Conservation (phyloP, 805 yeast genomes). For the Wickerhamomyces rabaulensis region DNA sequence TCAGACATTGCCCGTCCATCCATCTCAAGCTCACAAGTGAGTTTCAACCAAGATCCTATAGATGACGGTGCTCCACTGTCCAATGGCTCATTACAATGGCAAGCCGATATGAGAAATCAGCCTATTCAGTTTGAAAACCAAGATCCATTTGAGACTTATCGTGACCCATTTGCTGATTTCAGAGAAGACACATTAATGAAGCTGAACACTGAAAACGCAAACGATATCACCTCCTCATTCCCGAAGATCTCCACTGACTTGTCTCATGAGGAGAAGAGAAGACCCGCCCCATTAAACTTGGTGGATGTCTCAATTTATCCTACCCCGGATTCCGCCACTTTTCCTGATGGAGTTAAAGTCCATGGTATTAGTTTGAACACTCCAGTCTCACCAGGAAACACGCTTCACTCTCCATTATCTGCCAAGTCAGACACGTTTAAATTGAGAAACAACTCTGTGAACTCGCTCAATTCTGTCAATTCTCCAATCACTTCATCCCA, state of each 20-base stretch:
- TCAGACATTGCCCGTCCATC: neutral
- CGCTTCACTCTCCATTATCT: neutral
- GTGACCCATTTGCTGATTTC: neutral
- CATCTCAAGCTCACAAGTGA: neutral
- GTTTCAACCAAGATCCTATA: neutral
- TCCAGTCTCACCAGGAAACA: neutral
- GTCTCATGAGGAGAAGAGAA: neutral
- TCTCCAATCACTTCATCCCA: neutral
- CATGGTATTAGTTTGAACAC: neutral
- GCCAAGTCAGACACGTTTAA: neutral
- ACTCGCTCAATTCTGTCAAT: neutral
- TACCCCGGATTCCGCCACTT: constrained; percentile 11
- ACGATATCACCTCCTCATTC: neutral
- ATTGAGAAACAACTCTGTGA: neutral
- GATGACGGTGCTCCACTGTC: neutral
- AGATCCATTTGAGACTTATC: neutral
- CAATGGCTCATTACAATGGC: neutral
- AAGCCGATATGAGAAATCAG: neutral
- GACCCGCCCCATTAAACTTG: neutral
- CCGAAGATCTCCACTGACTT: constrained; percentile 4
- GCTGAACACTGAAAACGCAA: neutral
- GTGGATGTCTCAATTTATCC: constrained; percentile 4
- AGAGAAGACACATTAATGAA: neutral
- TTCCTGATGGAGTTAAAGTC: constrained; percentile 4
- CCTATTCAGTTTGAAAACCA: neutral